Evolutionary conservation across 179 eudicot species (phyloP).

Genomic region (Silene noctiflora): DNA sequence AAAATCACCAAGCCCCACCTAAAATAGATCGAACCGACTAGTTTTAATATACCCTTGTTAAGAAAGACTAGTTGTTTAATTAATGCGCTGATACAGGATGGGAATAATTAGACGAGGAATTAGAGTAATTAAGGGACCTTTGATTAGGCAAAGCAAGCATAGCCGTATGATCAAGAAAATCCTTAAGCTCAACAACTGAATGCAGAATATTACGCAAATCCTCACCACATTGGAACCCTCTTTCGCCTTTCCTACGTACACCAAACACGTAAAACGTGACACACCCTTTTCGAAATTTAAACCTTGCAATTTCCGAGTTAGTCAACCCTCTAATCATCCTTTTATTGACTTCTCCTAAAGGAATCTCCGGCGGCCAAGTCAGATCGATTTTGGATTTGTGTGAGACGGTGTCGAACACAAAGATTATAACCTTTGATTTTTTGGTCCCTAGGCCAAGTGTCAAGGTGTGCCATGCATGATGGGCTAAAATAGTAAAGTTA

Average conservation of each 20-base stretch:
- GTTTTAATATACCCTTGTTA: too few relatives aligned
- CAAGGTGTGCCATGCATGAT: constrained; percentile 93
- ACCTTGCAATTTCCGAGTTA: constrained; percentile 77
- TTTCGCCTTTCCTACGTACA: constrained; percentile 41
- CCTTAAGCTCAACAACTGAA: constrained; percentile 59
- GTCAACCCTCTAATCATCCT: constrained; percentile 47
- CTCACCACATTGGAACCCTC: constrained; percentile 58
- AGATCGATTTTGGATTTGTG: constrained; percentile 42
- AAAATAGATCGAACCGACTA: too few relatives aligned
- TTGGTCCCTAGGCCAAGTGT: constrained; percentile 89
- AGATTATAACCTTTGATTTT: constrained; percentile 71
- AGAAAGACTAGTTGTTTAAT: neutral
- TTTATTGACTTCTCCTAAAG: constrained; percentile 77
- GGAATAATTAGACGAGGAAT: neutral
- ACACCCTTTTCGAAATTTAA: constrained; percentile 88
- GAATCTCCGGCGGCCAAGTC: constrained; percentile 69
- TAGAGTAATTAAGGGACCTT: constrained; percentile 35
- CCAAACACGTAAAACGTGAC: constrained; percentile 84
- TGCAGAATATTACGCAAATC: constrained; percentile 58
- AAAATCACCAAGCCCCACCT: neutral
- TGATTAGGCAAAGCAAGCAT: constrained; percentile 93
- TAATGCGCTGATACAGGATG: constrained; percentile 36
- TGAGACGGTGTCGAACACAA: constrained; percentile 64
- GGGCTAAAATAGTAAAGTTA: constrained; percentile 87
- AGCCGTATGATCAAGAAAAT: constrained; percentile 90